Evolutionary conservation across 176 grass and related monocot species (phyloP).

Genomic region (Lolium perenne): DNA sequence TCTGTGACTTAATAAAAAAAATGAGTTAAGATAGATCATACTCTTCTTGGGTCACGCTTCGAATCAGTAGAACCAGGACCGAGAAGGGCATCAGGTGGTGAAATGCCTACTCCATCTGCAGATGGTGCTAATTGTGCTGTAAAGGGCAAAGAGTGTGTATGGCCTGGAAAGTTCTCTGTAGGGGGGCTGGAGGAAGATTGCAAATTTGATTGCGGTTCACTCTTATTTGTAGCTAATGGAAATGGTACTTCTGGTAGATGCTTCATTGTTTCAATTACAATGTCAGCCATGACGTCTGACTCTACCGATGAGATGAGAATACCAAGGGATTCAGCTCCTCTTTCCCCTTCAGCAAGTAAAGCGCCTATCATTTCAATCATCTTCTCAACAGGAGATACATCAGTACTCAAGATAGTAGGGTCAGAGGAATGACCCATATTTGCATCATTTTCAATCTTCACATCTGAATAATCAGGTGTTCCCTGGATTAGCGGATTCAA

Average conservation of each 20-base stretch:
- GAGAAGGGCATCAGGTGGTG: constrained; percentile 48
- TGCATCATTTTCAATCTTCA: constrained; percentile 47
- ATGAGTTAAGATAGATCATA: constrained; percentile 56
- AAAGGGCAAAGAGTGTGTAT: constrained; percentile 33
- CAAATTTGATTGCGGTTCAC: constrained; percentile 38
- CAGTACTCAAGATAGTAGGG: constrained; percentile 55
- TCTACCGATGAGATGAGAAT: constrained; percentile 92
- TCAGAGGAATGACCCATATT: constrained; percentile 54
- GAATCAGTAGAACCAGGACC: constrained; percentile 57
- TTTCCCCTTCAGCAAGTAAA: constrained; percentile 97
- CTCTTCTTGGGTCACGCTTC: constrained; percentile 95
- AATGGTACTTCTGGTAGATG: constrained; percentile 59
- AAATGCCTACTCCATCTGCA: constrained; percentile 47
- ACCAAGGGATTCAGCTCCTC: constrained; percentile 91
- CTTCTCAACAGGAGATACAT: constrained; percentile 85
- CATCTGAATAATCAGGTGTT: constrained; percentile 45
- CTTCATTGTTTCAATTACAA: constrained; percentile 99
- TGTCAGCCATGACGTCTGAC: constrained; percentile 95
- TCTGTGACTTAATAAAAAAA: constrained; percentile 49
- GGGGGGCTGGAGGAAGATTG: constrained; percentile 43
- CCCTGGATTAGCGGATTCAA: constrained; percentile 45
- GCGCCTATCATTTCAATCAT: constrained; percentile 99
- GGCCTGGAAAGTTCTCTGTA: constrained; percentile 41
- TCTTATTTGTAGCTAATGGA: constrained; percentile 36
- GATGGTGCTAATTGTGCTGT: constrained; percentile 35